Conservation (phyloP, 495 filamentous ascomycete species). For the Cercophora scortea region DNA sequence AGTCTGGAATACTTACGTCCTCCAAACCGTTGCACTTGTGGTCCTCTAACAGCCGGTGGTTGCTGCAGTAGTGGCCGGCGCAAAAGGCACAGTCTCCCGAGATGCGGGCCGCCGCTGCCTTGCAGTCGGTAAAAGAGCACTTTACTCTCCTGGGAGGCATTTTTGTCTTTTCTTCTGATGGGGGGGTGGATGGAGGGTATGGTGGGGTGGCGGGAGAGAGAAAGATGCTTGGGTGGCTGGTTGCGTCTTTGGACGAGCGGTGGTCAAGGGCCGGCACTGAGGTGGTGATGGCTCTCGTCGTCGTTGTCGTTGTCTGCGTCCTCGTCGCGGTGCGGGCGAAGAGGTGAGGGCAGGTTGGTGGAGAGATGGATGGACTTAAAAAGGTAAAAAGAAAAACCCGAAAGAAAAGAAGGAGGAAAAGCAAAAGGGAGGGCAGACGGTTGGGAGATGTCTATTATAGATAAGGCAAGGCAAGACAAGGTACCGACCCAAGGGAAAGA, state of each 20-base stretch:
- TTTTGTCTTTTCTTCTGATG: slow-evolving; percentile 30
- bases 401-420: slow-evolving; percentile 5
- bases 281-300: no score
- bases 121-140: slow-evolving; percentile 87
- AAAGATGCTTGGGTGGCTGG: no score
- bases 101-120: slow-evolving; percentile 74
- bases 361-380: not conserved
- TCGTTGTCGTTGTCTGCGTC: no score
- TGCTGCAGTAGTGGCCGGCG: slow-evolving; percentile 84
- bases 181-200: not conserved
- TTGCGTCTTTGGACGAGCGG: no score
- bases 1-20: slow-evolving; percentile 49
- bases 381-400: not conserved
- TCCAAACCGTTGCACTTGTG: slow-evolving; percentile 92
- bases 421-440: not conserved
- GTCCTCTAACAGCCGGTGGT: slow-evolving; percentile 86
- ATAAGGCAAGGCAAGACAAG: not conserved
- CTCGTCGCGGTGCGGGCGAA: not conserved
- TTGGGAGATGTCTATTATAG: not conserved
- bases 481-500: no score
- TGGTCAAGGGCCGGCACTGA: no score
- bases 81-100: slow-evolving; percentile 96
- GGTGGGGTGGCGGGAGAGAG: not conserved
- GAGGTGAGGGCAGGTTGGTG: not conserved
- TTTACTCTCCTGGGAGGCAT: slow-evolving; percentile 71